These are phyloP conservation scores for Orbilia ellipsospora DNA, from an alignment of 2,329 filamentous ascomycete genomes.

Conservation along the genomic window DNA sequence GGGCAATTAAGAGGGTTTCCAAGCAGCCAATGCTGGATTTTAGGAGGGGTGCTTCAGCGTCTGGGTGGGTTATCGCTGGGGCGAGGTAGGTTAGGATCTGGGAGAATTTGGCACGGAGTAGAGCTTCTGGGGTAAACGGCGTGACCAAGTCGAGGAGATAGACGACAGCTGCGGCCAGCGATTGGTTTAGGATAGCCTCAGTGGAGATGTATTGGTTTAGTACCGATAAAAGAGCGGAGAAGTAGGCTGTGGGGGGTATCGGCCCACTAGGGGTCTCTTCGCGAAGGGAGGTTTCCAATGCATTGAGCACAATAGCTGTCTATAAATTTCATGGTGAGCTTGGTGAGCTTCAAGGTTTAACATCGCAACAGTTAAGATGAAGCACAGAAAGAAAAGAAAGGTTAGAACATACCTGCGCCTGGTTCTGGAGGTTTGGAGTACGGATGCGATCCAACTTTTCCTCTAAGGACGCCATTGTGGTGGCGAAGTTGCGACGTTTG, in stretches of 20 bases:
- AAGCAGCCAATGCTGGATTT: constrained; percentile 90
- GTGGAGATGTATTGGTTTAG: constrained; percentile 78
- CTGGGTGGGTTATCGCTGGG: constrained; percentile 80
- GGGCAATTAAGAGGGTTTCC: constrained; percentile 88
- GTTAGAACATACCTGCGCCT: constrained; percentile 76
- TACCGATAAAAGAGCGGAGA: constrained; percentile 90
- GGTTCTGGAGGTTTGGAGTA: constrained; percentile 93
- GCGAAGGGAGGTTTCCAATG: constrained; percentile 90
- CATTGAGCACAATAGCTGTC: constrained; percentile 86
- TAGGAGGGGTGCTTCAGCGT: constrained; percentile 87
- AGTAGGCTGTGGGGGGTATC: constrained; percentile 88
- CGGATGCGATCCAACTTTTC: constrained; percentile 98
- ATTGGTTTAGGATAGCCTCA: constrained; percentile 77
- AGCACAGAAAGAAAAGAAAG: constrained; percentile 12
- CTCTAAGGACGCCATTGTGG: constrained; percentile 71
- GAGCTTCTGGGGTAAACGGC: constrained; percentile 81
- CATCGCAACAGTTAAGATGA: constrained; percentile 10
- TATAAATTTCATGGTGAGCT: constrained; percentile 61
- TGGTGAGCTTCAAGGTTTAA: neutral
- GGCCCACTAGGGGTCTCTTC: constrained; percentile 79
- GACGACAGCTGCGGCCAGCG: constrained; percentile 84
- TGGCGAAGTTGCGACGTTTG: constrained; percentile 30
- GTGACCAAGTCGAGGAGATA: constrained; percentile 96
- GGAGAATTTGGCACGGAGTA: constrained; percentile 93
- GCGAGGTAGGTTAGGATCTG: constrained; percentile 89